Evolutionary conservation across 768 basidiomycete species (phyloP).

Genomic region (Leccinum pellstonianum): DNA sequence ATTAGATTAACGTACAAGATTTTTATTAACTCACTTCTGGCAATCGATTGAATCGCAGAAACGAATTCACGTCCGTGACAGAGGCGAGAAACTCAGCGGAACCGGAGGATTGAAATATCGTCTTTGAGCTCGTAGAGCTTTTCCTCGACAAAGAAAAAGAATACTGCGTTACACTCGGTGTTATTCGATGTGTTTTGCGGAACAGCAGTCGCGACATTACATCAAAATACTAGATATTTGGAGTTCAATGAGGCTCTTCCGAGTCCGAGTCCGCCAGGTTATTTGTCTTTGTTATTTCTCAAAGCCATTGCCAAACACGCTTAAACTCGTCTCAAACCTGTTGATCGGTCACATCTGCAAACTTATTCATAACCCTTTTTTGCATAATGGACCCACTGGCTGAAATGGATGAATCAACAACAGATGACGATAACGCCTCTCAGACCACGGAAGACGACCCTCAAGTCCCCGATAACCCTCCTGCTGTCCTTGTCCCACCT

Average conservation of each 20-base stretch:
- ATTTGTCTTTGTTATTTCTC: constrained; percentile 25
- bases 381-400: constrained; percentile 22
- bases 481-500: constrained; percentile 38
- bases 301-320: constrained; percentile 25
- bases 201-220: neutral
- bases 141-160: constrained; percentile 5
- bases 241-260: neutral
- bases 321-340: constrained; percentile 19
- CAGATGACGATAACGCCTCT: constrained; percentile 65
- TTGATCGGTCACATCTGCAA: neutral
- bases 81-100: constrained; percentile 31
- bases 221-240: neutral
- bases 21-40: constrained; percentile 28
- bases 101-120: constrained; percentile 23
- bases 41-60: constrained; percentile 19
- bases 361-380: neutral
- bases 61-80: constrained; percentile 16
- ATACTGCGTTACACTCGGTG: neutral
- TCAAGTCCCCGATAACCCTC: constrained; percentile 63
- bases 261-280: neutral
- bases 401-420: constrained; percentile 44
- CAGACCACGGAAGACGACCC: constrained; percentile 87
- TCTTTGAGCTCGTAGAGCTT: constrained; percentile 12
- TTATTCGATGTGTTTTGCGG: neutral
- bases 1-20: neutral